phyloP scores from a whole-genome alignment of 257 asterid species.

The Solanum piurae region DNA sequence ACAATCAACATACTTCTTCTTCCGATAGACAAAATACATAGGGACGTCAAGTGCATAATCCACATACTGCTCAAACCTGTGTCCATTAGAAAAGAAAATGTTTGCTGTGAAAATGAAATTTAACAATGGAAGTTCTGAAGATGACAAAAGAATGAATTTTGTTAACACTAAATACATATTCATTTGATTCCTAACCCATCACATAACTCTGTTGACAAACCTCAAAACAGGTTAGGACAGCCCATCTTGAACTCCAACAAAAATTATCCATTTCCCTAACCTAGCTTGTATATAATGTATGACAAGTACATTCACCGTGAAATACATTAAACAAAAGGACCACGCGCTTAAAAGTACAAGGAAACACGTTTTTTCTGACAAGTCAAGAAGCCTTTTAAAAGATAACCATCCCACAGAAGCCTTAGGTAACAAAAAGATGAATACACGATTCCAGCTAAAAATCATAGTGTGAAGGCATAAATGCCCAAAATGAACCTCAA shows the following conservation, averaged over 20 bases:
- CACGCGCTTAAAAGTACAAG: neutral
- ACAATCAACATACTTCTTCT: conserved; percentile 68
- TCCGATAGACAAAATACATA: conserved; percentile 94
- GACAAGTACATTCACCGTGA: neutral
- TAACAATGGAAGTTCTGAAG: neutral
- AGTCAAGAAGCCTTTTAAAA: neutral
- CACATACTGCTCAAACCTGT: conserved; percentile 92
- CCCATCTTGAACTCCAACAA: neutral
- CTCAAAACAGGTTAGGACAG: neutral
- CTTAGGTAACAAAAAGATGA: neutral
- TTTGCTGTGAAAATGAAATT: neutral
- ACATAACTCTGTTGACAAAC: neutral
- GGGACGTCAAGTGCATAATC: conserved; percentile 99
- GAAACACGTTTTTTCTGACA: neutral
- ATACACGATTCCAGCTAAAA: neutral
- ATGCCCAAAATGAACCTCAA: neutral
- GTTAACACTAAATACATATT: neutral
- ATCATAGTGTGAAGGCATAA: neutral
- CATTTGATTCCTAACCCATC: neutral
- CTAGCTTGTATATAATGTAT: neutral
- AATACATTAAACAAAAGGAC: neutral
- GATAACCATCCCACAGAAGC: neutral
- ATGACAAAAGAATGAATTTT: neutral
- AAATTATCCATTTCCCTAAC: neutral
- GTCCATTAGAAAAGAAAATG: conserved; percentile 11